Base-by-base conservation (phyloP, 108 stramenopile species). In the Nitzschia sp. region DNA sequence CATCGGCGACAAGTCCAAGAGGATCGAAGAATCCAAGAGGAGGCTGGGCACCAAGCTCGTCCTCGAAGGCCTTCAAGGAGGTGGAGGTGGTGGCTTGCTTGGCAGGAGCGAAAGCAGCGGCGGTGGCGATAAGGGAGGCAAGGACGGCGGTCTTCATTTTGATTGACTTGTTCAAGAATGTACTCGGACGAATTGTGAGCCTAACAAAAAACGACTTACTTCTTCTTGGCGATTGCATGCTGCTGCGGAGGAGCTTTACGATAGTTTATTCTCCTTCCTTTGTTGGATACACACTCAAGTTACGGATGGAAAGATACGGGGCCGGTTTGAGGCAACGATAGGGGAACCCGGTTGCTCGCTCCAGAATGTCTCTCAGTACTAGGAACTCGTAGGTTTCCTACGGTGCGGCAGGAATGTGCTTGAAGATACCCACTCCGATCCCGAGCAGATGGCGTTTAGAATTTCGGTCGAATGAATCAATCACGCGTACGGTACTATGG, bases 11-110 rank as follows among this genome's bases (percentile, higher is more conserved):
- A 65, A 80, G 27, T 71, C 90, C 61, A 50, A 91, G 78, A 47
- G 90, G 90, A 78, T 92, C 91, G 77, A 84, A 93, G 86, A 87
- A 93, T 66, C 89, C 91, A 66, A 92, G 83, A 31, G 94, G 91
- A 19, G 78, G 47, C 68, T 95, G 94, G 34, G 85, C 93, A 53
- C 95, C 95, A 61, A 96, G 83, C 54, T 94, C 93, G 63, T 68
- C 70, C 73, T 86, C 87, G 79, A 95, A 85, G 62, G 85, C 80
- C 58, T 76, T 79, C 47, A 86, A 71, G 68, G 84, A 19, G 75
- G 82, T 61, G 81, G 55, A 72, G 50, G 28, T 81, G 79, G 68
- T 53, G 13, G 70, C 76, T 44, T 63, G 53, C 41, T 73, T 64
- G 60, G 74, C 50, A 31, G 81, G 78, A n/a, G 81, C 78, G 58